phyloP scores from a whole-genome alignment of 768 basidiomycete genomes.

The Hericium rajendrae region DNA sequence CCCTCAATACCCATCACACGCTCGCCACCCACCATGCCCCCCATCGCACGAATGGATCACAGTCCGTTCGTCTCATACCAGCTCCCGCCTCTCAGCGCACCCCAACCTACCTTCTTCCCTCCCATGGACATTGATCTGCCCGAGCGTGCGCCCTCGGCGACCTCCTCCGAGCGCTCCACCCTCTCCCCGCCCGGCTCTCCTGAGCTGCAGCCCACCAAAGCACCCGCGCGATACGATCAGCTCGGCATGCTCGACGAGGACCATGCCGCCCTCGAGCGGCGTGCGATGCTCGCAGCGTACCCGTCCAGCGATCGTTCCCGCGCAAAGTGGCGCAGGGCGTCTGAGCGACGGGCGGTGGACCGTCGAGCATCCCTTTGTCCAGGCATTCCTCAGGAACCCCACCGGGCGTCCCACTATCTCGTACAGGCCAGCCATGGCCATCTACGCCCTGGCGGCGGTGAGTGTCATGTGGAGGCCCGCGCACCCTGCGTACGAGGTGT shows the following conservation, averaged over 20 bases:
- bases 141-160: slow-evolving; percentile 5
- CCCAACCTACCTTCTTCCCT: too few relatives aligned
- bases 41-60: neutral
- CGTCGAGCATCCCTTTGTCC: slow-evolving; percentile 9
- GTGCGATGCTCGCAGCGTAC: slow-evolving; percentile 1
- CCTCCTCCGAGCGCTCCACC: slow-evolving; percentile 5
- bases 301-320: slow-evolving; percentile 3
- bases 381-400: slow-evolving; percentile 8
- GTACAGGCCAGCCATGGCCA: slow-evolving; percentile 5
- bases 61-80: neutral
- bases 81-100: neutral
- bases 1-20: neutral
- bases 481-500: slow-evolving; percentile 11
- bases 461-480: slow-evolving; percentile 9
- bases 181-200: neutral
- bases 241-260: slow-evolving; percentile 8
- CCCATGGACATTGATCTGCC: neutral
- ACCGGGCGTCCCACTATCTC: slow-evolving; percentile 4
- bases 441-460: slow-evolving; percentile 13
- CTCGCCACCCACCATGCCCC: neutral
- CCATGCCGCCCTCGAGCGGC: neutral
- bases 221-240: slow-evolving; percentile 9
- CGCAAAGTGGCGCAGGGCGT: slow-evolving; percentile 7
- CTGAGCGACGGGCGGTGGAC: slow-evolving; percentile 14
- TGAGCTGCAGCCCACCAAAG: neutral